These are phyloP conservation scores for Papiliotrema flavescens DNA, from an alignment of 1,284 basidiomycete species.

Conservation along the genomic window DNA sequence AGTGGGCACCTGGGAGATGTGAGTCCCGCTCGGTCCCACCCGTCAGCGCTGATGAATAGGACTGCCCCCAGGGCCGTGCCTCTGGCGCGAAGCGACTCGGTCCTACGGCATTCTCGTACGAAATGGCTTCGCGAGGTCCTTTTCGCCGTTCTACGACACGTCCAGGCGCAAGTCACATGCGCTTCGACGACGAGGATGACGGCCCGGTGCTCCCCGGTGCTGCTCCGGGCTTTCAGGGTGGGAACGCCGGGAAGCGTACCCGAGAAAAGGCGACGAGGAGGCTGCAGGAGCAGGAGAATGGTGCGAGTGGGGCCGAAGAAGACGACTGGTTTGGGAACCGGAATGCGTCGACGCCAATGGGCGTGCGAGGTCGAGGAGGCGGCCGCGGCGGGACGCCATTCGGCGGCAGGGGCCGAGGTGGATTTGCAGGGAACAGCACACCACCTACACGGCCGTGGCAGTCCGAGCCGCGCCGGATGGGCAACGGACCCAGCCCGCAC, in stretches of 20 bases:
- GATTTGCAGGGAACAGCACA: not conserved
- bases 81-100: constrained; percentile 56
- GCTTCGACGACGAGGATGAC: constrained; percentile 22
- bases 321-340: constrained; percentile 15
- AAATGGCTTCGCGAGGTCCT: constrained; percentile 68
- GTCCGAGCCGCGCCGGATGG: not conserved
- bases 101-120: constrained; percentile 69
- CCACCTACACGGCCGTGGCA: not conserved
- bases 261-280: constrained; percentile 21
- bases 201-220: constrained; percentile 3
- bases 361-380: no score
- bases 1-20: constrained; percentile 82
- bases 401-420: constrained; percentile 4
- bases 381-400: no score
- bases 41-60: constrained; percentile 51
- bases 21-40: constrained; percentile 10
- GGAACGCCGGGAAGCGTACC: constrained; percentile 25
- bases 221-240: constrained; percentile 22
- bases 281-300: constrained; percentile 12
- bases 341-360: not conserved
- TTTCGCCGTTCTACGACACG: constrained; percentile 49
- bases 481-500: not conserved
- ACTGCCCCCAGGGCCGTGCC: constrained; percentile 62
- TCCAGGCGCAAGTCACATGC: constrained; percentile 16
- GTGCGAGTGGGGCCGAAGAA: constrained; percentile 2